Base-by-base conservation (phyloP, 495 filamentous ascomycete species). In the Penicillium chermesinum region DNA sequence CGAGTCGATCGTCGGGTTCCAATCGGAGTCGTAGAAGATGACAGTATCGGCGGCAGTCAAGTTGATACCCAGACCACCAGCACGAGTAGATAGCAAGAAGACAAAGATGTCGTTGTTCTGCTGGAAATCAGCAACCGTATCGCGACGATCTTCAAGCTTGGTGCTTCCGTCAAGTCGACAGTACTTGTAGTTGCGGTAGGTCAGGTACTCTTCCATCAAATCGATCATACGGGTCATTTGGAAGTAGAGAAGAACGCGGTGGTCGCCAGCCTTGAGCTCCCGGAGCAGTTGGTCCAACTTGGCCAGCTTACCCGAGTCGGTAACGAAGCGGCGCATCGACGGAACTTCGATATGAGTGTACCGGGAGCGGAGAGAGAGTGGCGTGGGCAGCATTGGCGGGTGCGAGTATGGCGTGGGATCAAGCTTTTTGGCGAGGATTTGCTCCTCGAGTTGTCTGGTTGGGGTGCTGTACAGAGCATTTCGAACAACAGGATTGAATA, bases 151-250 rank as follows among this genome's bases (percentile, higher is more conserved):
- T 58, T 97, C 93, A 46, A 98, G 78, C 65, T 96, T 98, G n/a
- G 93, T 97, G 22, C 89, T 95, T 61, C 93, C 93, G 56, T 98
- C 93, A 22, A 98, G 80, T 15, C 93, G 86, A 49, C 91, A 90
- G 72, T 97, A 98, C 64, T 95, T 95, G 82, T 94, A 96, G 69
- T 96, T 96, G 55, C 93, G 85, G 71, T 96, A 97, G 2, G 93
- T 97, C 34, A 99, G 77, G 60, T 97, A 99, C 67, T 99, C 93
- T 59, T 99, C 93, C 86, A 96, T 96, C 30, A 99, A 72, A 61
- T 99, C 93, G 61, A 99, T 97, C 93, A 99, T 99, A 56, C 87
- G 84, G n/a, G 93, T 99, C 93, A 99, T 99, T 71, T 99, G 93
- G 84, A 99, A 99, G 75, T 99, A 99, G n/a, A 99, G 75, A 7